These are phyloP conservation scores for Alternaria sp. DNA, from an alignment of 2,329 filamentous ascomycete genomes.

Conservation along the genomic window DNA sequence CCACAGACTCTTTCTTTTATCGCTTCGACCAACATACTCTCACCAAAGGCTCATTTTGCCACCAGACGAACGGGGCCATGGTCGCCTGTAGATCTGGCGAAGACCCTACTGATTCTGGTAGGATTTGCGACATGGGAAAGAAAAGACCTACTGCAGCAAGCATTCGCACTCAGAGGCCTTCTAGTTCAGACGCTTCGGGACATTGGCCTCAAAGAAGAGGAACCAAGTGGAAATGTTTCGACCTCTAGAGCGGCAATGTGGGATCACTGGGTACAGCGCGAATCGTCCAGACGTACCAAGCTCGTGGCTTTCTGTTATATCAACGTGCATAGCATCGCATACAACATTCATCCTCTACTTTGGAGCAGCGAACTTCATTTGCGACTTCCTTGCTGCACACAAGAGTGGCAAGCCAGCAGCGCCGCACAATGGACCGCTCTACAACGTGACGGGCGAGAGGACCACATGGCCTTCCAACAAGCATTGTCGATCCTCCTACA, in stretches of 20 bases:
- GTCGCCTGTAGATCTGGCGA: constrained; percentile 40
- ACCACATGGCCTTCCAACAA: constrained; percentile 42
- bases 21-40: constrained; percentile 24
- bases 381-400: constrained; percentile 38
- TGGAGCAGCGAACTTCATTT: constrained; percentile 44
- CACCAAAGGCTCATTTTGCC: constrained; percentile 15
- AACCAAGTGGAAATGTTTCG: constrained; percentile 13
- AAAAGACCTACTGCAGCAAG: constrained; percentile 42
- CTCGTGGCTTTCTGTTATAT: constrained; percentile 46
- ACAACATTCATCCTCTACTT: constrained; percentile 42
- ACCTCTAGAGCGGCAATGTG: constrained; percentile 37
- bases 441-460: constrained; percentile 34
- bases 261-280: constrained; percentile 43
- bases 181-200: constrained; percentile 43
- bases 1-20: constrained; percentile 36
- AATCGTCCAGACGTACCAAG: constrained; percentile 44
- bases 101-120: constrained; percentile 43
- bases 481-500: constrained; percentile 40
- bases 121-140: constrained; percentile 47
- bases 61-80: constrained; percentile 33
- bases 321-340: constrained; percentile 46
- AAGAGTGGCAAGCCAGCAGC: constrained; percentile 38
- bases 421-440: constrained; percentile 40
- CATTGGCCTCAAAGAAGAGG: constrained; percentile 38
- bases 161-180: constrained; percentile 40